phyloP scores from a whole-genome alignment of 306 rosid species.

The Prunus mira region DNA sequence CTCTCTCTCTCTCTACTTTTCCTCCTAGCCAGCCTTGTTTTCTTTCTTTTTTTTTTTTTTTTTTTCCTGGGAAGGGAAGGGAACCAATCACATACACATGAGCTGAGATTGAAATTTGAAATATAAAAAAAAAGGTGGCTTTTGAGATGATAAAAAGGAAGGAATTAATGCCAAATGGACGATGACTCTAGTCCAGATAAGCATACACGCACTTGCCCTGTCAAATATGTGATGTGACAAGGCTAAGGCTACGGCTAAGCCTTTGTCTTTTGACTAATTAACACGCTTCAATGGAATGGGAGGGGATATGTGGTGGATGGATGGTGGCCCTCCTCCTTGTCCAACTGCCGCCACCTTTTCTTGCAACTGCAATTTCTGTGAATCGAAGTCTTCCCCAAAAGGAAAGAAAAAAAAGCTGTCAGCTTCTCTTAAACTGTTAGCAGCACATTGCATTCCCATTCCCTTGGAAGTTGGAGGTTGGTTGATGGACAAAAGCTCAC shows the following conservation, averaged over 20 bases:
- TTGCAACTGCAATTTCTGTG: neutral
- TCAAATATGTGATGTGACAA: neutral
- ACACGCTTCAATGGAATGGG: neutral
- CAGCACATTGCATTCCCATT: too few species aligned
- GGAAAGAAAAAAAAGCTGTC: too few species aligned
- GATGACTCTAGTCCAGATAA: conserved; percentile 3
- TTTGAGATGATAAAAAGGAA: neutral
- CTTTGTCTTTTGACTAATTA: neutral
- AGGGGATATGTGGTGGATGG: neutral
- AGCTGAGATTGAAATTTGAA: neutral
- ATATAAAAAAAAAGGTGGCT: neutral
- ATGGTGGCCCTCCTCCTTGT: neutral
- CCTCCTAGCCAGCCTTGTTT: too few species aligned
- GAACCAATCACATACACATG: neutral
- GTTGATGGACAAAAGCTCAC: too few species aligned
- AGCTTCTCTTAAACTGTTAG: too few species aligned
- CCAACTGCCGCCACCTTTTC: neutral
- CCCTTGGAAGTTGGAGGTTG: too few species aligned
- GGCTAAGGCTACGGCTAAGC: neutral
- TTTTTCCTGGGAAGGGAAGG: neutral
- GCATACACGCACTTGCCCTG: neutral
- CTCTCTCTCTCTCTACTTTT: too few species aligned
- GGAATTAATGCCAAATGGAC: neutral
- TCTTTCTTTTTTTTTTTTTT: neutral
- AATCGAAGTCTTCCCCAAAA: too few species aligned